These are phyloP conservation scores for Exophiala mesophila DNA, from an alignment of 2,329 filamentous ascomycete genomes.

Conservation along the genomic window DNA sequence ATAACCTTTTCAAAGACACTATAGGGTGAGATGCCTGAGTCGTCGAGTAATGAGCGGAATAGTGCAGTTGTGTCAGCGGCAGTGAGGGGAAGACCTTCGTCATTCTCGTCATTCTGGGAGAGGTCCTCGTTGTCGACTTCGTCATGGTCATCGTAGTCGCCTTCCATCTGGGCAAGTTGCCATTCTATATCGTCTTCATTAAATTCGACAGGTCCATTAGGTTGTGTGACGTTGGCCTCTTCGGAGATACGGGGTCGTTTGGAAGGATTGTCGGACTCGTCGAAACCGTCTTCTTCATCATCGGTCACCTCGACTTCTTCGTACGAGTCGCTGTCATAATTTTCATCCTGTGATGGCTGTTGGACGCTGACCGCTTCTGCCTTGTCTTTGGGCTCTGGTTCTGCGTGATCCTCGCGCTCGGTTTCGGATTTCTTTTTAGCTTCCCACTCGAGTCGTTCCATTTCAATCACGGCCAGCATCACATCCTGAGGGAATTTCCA, in stretches of 20 bases:
- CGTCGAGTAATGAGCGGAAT: slow-evolving; percentile 81
- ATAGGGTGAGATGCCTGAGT: slow-evolving; percentile 78
- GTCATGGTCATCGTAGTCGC: slow-evolving; percentile 68
- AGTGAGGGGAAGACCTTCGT: slow-evolving; percentile 63
- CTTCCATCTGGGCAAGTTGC: slow-evolving; percentile 85
- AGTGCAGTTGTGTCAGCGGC: slow-evolving; percentile 70
- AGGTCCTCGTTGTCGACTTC: slow-evolving; percentile 77
- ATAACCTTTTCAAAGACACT: slow-evolving; percentile 87
- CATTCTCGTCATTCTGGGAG: slow-evolving; percentile 52
- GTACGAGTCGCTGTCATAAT: slow-evolving; percentile 64
- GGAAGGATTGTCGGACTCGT: slow-evolving; percentile 34
- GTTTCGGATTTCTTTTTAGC: slow-evolving; percentile 51
- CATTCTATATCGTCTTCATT: slow-evolving; percentile 92
- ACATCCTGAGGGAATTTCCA: slow-evolving; percentile 92
- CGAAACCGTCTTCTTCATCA: slow-evolving; percentile 44
- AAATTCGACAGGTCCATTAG: slow-evolving; percentile 64
- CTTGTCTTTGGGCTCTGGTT: slow-evolving; percentile 23
- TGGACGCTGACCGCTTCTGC: slow-evolving; percentile 14
- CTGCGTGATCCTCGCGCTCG: slow-evolving; percentile 27
- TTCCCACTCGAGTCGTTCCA: slow-evolving; percentile 67
- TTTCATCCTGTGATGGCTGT: slow-evolving; percentile 27
- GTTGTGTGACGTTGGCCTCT: slow-evolving; percentile 37
- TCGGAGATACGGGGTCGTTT: slow-evolving; percentile 52
- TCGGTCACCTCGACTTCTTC: slow-evolving; percentile 72
- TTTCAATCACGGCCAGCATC: slow-evolving; percentile 65